These are phyloP conservation scores for Biancaea sappan DNA, from an alignment of 306 rosid genomes.

Conservation along the genomic window DNA sequence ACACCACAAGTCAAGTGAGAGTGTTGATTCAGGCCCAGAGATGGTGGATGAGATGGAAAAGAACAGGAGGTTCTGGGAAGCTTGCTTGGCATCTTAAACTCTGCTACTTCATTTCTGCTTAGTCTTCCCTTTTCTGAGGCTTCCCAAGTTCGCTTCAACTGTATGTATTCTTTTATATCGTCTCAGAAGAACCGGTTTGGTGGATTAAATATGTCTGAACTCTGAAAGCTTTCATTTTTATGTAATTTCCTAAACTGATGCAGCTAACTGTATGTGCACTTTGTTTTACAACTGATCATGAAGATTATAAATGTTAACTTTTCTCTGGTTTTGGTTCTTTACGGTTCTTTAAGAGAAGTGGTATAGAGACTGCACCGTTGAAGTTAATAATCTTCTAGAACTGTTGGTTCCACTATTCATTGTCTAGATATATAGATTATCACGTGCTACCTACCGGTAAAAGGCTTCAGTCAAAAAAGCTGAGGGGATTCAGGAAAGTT, in stretches of 20 bases:
- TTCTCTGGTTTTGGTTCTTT: background rate
- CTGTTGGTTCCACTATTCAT: background rate
- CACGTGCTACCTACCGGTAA: background rate
- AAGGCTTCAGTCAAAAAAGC: background rate
- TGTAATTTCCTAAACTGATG: slow-evolving; percentile 11
- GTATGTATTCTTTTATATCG: background rate
- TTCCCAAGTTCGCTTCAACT: background rate
- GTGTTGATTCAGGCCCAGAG: slow-evolving; percentile 62
- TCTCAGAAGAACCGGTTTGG: background rate
- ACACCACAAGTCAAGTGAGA: slow-evolving; percentile 49
- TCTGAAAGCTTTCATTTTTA: slow-evolving; percentile 34
- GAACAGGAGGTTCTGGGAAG: slow-evolving; percentile 84
- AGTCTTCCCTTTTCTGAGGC: background rate
- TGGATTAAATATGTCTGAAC: background rate
- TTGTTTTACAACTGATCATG: background rate
- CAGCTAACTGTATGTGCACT: background rate
- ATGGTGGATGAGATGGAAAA: slow-evolving; percentile 75
- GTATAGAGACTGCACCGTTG: background rate
- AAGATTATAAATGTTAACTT: background rate
- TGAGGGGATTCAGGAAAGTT: slow-evolving; percentile 10
- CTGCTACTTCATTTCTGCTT: background rate
- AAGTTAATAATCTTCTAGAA: background rate
- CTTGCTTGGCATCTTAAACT: slow-evolving; percentile 81
- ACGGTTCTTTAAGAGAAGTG: background rate
- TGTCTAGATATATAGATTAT: slow-evolving; percentile 12